Percentiles rank a stretch among this genome's conserved stretches.
These are phyloP conservation scores for Juglanconis sp. DNA, from an alignment of 2,329 filamentous ascomycete genomes.

Conservation along the genomic window DNA sequence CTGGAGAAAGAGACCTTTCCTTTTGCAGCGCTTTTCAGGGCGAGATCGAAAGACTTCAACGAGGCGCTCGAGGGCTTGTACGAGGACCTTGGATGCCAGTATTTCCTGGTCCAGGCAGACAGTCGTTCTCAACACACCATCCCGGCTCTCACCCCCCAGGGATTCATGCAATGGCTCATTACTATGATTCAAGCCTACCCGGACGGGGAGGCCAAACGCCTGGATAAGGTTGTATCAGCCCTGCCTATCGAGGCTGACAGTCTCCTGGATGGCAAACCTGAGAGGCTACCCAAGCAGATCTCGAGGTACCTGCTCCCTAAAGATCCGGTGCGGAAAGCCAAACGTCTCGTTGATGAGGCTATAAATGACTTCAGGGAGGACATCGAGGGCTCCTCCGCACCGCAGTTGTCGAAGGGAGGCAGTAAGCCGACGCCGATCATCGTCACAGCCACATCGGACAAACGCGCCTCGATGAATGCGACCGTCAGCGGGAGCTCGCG, in stretches of 20 bases:
- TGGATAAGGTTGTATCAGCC: constrained; percentile 64
- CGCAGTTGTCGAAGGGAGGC: neutral
- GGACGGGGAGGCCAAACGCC: constrained; percentile 67
- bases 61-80: constrained; percentile 59
- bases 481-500: constrained; percentile 4
- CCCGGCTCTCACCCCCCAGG: constrained; percentile 63
- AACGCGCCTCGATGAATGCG: neutral
- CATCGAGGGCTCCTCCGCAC: constrained; percentile 1
- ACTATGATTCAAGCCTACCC: constrained; percentile 73
- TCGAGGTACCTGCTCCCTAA: constrained; percentile 70
- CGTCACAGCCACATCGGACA: constrained; percentile 4
- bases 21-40: constrained; percentile 61
- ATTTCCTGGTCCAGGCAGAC: constrained; percentile 61
- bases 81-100: constrained; percentile 50
- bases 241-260: constrained; percentile 61
- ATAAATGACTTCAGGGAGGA: constrained; percentile 45
- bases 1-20: constrained; percentile 65
- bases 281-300: constrained; percentile 76
- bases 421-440: constrained; percentile 3
- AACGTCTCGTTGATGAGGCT: constrained; percentile 58
- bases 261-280: constrained; percentile 58
- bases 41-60: constrained; percentile 32
- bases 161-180: constrained; percentile 70
- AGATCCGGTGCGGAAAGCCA: constrained; percentile 51
- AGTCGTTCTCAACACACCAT: constrained; percentile 52